Evolutionary conservation across 2,329 filamentous ascomycete genomes (phyloP).

Genomic region (Fusarium haematococcum): DNA sequence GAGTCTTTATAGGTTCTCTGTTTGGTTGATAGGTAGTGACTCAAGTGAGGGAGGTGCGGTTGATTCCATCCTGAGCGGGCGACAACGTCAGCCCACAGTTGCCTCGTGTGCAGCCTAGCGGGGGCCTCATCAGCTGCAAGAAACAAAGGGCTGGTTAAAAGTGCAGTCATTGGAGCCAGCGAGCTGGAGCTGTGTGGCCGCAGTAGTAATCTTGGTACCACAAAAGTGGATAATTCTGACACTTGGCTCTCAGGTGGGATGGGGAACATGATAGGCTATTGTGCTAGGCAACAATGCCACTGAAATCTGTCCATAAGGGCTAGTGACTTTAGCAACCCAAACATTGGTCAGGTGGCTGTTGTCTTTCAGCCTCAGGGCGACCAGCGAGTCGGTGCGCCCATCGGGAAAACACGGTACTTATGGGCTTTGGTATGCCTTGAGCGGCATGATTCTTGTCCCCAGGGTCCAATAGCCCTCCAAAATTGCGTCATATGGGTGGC

Average conservation of each 20-base stretch:
- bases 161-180: background rate
- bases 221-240: constrained; percentile 1
- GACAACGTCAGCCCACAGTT: background rate
- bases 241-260: background rate
- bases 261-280: background rate
- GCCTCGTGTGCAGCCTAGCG: background rate
- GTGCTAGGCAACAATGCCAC: background rate
- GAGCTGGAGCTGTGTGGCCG: background rate
- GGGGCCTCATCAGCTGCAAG: background rate
- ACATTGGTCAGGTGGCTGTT: background rate
- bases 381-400: background rate
- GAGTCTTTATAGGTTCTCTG: background rate
- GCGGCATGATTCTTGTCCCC: background rate
- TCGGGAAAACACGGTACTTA: background rate
- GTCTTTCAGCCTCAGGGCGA: background rate
- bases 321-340: background rate
- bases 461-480: background rate
- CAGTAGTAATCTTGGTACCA: background rate
- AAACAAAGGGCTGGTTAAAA: background rate
- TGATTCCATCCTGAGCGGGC: background rate
- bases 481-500: background rate
- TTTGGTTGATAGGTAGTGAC: background rate
- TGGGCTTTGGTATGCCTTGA: background rate
- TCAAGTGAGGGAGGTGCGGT: background rate
- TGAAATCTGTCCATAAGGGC: background rate